Conservation (phyloP, 2,329 filamentous ascomycete genomes). For the Alternaria burnsii region DNA sequence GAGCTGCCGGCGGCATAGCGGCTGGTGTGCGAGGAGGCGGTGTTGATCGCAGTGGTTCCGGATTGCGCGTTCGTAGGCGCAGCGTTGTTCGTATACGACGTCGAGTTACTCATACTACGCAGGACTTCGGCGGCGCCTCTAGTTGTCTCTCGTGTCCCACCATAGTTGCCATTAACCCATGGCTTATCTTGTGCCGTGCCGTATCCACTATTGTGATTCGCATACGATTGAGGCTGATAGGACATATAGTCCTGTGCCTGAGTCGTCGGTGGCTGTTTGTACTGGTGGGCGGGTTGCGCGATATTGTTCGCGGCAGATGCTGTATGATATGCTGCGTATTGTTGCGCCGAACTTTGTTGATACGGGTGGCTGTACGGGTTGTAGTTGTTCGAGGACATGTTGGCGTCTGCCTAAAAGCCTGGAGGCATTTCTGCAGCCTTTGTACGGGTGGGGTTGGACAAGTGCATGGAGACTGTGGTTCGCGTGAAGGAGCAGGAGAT, state of each 20-base stretch:
- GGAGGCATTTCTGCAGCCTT: slow-evolving; percentile 9
- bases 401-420: slow-evolving; percentile 7
- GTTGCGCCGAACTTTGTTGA: slow-evolving; percentile 41
- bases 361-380: slow-evolving; percentile 38
- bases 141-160: slow-evolving; percentile 35
- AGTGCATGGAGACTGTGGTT: slow-evolving; percentile 13
- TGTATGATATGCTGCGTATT: slow-evolving; percentile 40
- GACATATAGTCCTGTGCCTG: slow-evolving; percentile 41
- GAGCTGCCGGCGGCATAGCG: slow-evolving; percentile 30
- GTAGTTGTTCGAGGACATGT: slow-evolving; percentile 42
- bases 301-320: slow-evolving; percentile 33
- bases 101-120: slow-evolving; percentile 44
- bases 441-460: slow-evolving; percentile 4
- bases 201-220: slow-evolving; percentile 31
- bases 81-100: slow-evolving; percentile 30
- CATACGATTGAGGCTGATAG: slow-evolving; percentile 35
- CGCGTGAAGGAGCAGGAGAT: slow-evolving; percentile 3
- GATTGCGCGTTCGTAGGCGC: slow-evolving; percentile 27
- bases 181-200: slow-evolving; percentile 28
- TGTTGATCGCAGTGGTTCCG: slow-evolving; percentile 33
- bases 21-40: slow-evolving; percentile 22
- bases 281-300: slow-evolving; percentile 36
- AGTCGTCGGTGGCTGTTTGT: slow-evolving; percentile 33
- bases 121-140: slow-evolving; percentile 45
- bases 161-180: slow-evolving; percentile 38